Base-by-base conservation (phyloP, 2,329 filamentous ascomycete species). In the Microdochium paspali region DNA sequence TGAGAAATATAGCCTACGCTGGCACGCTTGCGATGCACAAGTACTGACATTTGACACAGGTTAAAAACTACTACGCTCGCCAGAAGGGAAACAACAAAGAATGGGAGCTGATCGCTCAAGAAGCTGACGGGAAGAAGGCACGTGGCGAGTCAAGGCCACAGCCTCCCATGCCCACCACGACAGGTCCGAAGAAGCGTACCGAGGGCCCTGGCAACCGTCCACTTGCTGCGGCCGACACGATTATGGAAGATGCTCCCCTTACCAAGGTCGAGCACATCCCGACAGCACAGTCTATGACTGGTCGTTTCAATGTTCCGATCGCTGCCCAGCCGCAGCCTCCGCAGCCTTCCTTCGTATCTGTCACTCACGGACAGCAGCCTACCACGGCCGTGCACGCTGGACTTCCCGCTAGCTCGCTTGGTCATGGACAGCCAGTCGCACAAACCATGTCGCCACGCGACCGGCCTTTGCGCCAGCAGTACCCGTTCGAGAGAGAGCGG, bases 61-160 rank as follows among this genome's bases (percentile, higher is more conserved):
- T 85, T 23, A 84, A 84, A 57, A 86, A 86, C 56, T 85, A 82
- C 57, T 85, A 78, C 54, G 71, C 76, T 23, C 74, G 82, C 4
- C 77, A 82, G 56, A 79, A 80, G 57, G 80, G 84, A 53, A 71
- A 74, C 51, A 67, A 69, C 18, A 79, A 78, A 54, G 79, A 82
- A 45, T 84, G 78, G 74, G 79, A 80, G 50, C 63, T 63, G 5
- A 72, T 84, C 49, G 78, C 80, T 1, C 68, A 67, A 45, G 79
- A 83, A 43, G 80, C 82, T 15, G 79, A 85, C 52, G 67, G 63
- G 24, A 80, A 78, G 62, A 70, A 69, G 46, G 53, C 58, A 9
- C 66, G 75, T 46, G 79, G 79, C 43, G 80, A 85, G 62, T 75
- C 75, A 56, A 68, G 75, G 46, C 81, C 80, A 1, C 71, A 76